Base-by-base conservation (phyloP, 2,329 filamentous ascomycete genomes). In the Xylaria sp. region DNA sequence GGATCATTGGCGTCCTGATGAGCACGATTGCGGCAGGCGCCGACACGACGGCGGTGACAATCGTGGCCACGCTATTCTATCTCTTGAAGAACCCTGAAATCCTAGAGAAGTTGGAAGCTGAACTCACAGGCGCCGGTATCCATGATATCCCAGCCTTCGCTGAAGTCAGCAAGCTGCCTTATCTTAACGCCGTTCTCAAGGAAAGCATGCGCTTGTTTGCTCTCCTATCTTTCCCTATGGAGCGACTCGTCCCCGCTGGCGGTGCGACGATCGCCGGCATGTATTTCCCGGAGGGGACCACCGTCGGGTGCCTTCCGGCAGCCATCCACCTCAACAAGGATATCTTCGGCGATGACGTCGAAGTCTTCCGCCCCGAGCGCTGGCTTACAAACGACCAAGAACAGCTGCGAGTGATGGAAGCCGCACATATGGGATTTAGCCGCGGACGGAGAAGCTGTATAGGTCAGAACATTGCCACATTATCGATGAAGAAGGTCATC, bases 251-350 rank as follows among this genome's bases (percentile, higher is more conserved):
- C 0, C 89, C 89, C 0, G 75, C 89, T 25, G 79, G 81, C 11
- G 86, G 84, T 0, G 71, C 81, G 13, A 82, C 80, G 56, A 79
- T 90, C 11, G 83, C 84, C 0, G 87, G 9, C 1, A 50, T 66
- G 4, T 59, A 38, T 44, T 63, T 70, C 10, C 65, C 68, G 11
- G 65, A 63, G 45, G 29, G 54, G 51, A 89, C 87, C 0, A 84
- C 87, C 51, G 84, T 90, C 1, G 88, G 87, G 10, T 87, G 85
- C 73, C 89, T 85, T 71, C 81, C 87, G 0, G 90, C 86, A 85
- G 87, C 89, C 1, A 77, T 90, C 5, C 87, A 90, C 70, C 83
- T 85, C 0, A 79, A 85, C 5, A 78, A 80, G 3, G 81, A 85
- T 31, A 75, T 89, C 3, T 91, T 89, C 69, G 88, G 88, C 0